phyloP scores from a whole-genome alignment of 73 alveolate species.

The Stentor coeruleus region DNA sequence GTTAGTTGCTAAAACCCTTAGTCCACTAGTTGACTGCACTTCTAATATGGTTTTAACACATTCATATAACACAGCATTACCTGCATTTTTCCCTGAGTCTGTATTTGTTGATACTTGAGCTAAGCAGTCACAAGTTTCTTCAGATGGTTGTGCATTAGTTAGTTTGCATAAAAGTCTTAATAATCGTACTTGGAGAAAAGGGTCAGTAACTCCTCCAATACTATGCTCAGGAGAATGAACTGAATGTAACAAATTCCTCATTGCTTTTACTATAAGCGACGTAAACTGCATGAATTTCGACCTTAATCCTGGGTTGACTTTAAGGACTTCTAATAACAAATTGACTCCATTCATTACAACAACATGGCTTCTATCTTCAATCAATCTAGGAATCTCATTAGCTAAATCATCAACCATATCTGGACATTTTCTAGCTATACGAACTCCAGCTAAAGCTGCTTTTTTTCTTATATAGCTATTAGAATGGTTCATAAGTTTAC shows the following conservation, averaged over 20 bases:
- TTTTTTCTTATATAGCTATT: constrained; percentile 96
- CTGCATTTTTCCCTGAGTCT: constrained; percentile 57
- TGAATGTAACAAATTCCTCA: constrained; percentile 26
- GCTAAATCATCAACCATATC: constrained; percentile 91
- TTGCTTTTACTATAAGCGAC: constrained; percentile 6
- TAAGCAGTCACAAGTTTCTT: constrained; percentile 94
- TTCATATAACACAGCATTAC: constrained; percentile 96
- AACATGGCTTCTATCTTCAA: constrained; percentile 91
- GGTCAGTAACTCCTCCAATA: constrained; percentile 98
- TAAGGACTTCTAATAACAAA: constrained; percentile 75
- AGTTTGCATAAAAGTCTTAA: constrained; percentile 21
- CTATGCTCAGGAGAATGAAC: constrained; percentile 52
- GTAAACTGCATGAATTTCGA: background rate
- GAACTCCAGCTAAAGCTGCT: constrained; percentile 97
- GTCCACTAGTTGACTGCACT: constrained; percentile 84
- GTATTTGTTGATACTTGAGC: constrained; percentile 92
- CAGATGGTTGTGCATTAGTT: constrained; percentile 76
- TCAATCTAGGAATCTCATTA: constrained; percentile 73
- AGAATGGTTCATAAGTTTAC: constrained; percentile 87
- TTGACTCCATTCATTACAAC: constrained; percentile 89
- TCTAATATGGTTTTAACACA: constrained; percentile 98
- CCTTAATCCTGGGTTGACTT: constrained; percentile 59
- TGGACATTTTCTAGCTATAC: constrained; percentile 94
- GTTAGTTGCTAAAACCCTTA: constrained; percentile 83
- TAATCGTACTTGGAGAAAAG: constrained; percentile 94